phyloP scores from a whole-genome alignment of 768 basidiomycete species.

The Boletus speciosus region DNA sequence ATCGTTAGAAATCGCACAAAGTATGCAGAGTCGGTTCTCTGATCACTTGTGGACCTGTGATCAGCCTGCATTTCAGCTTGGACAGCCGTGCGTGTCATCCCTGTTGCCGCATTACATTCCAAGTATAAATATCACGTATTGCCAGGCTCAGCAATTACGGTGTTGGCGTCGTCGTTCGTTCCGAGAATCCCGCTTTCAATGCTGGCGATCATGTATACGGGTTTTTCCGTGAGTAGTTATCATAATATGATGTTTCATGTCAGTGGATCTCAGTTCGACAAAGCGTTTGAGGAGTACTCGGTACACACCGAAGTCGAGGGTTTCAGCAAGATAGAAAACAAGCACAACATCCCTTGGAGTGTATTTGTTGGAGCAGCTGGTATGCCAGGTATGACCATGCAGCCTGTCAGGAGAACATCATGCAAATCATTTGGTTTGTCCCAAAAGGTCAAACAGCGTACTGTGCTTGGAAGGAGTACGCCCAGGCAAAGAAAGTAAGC shows the following conservation, averaged over 20 bases:
- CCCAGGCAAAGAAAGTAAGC: slow-evolving; percentile 25
- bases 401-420: slow-evolving; percentile 5
- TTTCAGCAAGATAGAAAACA: slow-evolving; percentile 22
- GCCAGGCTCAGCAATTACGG: slow-evolving; percentile 34
- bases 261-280: slow-evolving; percentile 40
- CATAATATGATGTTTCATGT: slow-evolving; percentile 32
- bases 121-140: background rate
- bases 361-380: slow-evolving; percentile 31
- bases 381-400: slow-evolving; percentile 20
- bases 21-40: background rate
- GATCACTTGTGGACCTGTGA: background rate
- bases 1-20: background rate
- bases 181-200: slow-evolving; percentile 5
- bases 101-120: background rate
- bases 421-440: background rate
- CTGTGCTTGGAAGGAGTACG: slow-evolving; percentile 18
- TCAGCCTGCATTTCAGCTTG: slow-evolving; percentile 10
- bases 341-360: slow-evolving; percentile 29
- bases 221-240: slow-evolving; percentile 35
- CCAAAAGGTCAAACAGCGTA: slow-evolving; percentile 25
- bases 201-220: slow-evolving; percentile 9
- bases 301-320: background rate
- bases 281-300: slow-evolving; percentile 23
- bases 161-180: slow-evolving; percentile 31
- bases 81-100: slow-evolving; percentile 12